Evolutionary conservation across 345 rosid genomes (phyloP).

Genomic region (Camelina laxa): DNA sequence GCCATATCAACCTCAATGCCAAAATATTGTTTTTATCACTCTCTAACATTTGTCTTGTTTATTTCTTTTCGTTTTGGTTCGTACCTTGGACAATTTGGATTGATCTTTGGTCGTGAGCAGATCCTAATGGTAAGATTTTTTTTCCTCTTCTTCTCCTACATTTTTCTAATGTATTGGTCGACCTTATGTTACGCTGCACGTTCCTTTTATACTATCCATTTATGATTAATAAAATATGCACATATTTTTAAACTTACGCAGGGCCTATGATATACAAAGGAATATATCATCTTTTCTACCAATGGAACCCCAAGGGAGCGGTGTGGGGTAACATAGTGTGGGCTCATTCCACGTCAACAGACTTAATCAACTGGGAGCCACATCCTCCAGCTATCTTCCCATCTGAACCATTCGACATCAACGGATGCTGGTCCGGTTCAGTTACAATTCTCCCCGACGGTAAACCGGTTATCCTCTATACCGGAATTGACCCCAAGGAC

Average conservation of each 20-base stretch:
- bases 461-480: conserved; percentile 68
- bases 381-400: conserved; percentile 63
- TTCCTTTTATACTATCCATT: neutral
- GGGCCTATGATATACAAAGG: conserved; percentile 79
- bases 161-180: conserved; percentile 22
- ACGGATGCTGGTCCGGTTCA: conserved; percentile 84
- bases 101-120: conserved; percentile 45
- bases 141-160: neutral
- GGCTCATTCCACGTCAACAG: conserved; percentile 84
- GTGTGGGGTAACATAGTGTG: conserved; percentile 79
- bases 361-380: conserved; percentile 71
- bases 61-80: conserved; percentile 26
- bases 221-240: neutral
- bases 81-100: conserved; percentile 23
- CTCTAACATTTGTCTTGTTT: neutral
- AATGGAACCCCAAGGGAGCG: conserved; percentile 71
- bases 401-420: conserved; percentile 57
- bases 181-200: conserved; percentile 38
- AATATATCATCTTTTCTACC: conserved; percentile 74
- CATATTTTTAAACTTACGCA: conserved; percentile 24
- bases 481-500: conserved; percentile 54
- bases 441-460: conserved; percentile 57
- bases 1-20: neutral
- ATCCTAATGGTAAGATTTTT: conserved; percentile 71
- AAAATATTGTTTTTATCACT: neutral